phyloP scores from a whole-genome alignment of 768 basidiomycete genomes.

The Boletus tomentosulus region DNA sequence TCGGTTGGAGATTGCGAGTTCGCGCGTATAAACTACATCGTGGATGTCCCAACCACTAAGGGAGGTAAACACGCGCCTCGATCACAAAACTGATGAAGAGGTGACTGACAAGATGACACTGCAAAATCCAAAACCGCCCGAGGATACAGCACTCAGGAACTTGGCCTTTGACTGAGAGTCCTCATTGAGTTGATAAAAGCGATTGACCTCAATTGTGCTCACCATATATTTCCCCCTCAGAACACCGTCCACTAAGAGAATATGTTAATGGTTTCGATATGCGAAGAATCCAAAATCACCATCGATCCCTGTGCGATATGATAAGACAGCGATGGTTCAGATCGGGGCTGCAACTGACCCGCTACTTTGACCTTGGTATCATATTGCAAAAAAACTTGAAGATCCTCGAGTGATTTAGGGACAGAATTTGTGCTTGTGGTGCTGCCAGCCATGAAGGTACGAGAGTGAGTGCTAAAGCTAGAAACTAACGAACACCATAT shows the following conservation, averaged over 20 bases:
- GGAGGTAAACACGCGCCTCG: not conserved
- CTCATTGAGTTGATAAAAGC: conserved; percentile 5
- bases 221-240: conserved; percentile 95
- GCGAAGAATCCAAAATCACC: conserved; percentile 40
- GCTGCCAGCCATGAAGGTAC: conserved; percentile 9
- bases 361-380: conserved; percentile 93
- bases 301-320: conserved; percentile 49
- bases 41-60: conserved; percentile 89
- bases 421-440: conserved; percentile 25
- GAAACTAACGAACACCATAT: not conserved
- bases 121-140: conserved; percentile 90
- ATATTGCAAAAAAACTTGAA: conserved; percentile 47
- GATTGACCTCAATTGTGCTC: conserved; percentile 8
- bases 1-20: conserved; percentile 87
- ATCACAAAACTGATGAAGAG: not conserved
- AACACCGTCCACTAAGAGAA: conserved; percentile 77
- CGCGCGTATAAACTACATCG: conserved; percentile 77
- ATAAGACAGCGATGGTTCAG: not conserved
- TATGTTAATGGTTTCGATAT: conserved; percentile 6
- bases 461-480: not conserved
- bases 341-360: conserved; percentile 45
- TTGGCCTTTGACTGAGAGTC: conserved; percentile 78
- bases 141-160: conserved; percentile 75
- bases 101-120: conserved; percentile 82
- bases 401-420: conserved; percentile 54